These are phyloP conservation scores for Capsaspora owczarzaki DNA, from an alignment of 78 protist genomes.

Conservation along the genomic window DNA sequence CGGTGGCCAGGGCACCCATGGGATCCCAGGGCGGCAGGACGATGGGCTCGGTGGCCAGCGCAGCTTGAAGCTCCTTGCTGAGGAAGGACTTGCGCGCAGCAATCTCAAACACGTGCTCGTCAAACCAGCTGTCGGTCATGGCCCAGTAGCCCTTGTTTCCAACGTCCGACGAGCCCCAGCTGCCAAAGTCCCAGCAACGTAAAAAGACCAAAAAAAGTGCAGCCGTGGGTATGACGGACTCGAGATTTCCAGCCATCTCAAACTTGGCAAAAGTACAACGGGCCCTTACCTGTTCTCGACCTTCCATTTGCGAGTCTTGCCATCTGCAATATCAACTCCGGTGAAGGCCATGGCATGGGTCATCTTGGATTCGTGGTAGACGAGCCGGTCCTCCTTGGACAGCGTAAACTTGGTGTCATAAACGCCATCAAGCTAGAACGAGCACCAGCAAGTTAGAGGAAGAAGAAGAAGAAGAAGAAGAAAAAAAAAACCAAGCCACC, in stretches of 20 bases:
- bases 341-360: constrained; percentile 52
- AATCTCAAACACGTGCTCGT: constrained; percentile 19
- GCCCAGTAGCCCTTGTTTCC: constrained; percentile 34
- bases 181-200: too few relatives aligned
- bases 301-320: background rate
- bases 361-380: constrained; percentile 24
- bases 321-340: constrained; percentile 20
- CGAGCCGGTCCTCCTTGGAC: constrained; percentile 14
- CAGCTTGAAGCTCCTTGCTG: background rate
- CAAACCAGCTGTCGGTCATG: constrained; percentile 43
- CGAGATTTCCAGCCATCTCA: background rate
- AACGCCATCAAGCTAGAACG: background rate
- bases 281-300: constrained; percentile 11
- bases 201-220: background rate
- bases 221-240: background rate
- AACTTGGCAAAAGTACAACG: background rate
- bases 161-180: constrained; percentile 14
- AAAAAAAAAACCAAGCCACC: too few relatives aligned
- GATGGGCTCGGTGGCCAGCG: background rate
- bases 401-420: background rate
- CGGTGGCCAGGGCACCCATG: background rate
- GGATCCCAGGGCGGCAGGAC: background rate
- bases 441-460: background rate
- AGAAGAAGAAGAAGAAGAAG: background rate
- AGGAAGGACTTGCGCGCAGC: background rate